A percentile compares a stretch with the other conserved stretches of the same genome.
These are phyloP conservation scores for Spirogloea muscicola DNA, from an alignment of 139 green algal genomes.

Conservation along the genomic window DNA sequence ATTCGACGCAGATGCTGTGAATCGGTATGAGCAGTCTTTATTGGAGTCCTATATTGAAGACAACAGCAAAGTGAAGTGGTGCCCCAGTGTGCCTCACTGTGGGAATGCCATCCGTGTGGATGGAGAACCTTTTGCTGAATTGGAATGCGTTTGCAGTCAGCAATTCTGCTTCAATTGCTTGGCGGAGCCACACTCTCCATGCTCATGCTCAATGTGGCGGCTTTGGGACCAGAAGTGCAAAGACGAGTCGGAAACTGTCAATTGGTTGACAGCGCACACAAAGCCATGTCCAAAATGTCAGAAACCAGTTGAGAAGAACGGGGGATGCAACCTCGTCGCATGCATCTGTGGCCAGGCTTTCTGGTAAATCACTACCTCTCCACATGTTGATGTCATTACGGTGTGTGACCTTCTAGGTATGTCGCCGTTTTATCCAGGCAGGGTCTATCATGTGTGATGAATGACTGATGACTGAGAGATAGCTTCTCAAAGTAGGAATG, in stretches of 20 bases:
- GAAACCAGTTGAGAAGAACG: conserved; percentile 87
- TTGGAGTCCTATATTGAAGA: conserved; percentile 68
- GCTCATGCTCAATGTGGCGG: conserved; percentile 79
- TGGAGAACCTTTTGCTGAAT: conserved; percentile 69
- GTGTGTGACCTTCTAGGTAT: not conserved
- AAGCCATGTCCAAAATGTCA: conserved; percentile 86
- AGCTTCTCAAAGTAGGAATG: too few relatives aligned
- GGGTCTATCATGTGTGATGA: too few relatives aligned
- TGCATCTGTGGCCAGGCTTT: conserved; percentile 70
- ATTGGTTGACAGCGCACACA: conserved; percentile 63
- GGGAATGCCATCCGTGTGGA: conserved; percentile 36
- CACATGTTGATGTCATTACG: not conserved
- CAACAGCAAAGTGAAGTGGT: conserved; percentile 57
- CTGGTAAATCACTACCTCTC: conserved; percentile 11
- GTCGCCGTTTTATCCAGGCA: too few relatives aligned
- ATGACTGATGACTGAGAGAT: too few relatives aligned
- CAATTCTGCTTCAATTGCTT: conserved; percentile 85
- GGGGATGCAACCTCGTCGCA: conserved; percentile 86
- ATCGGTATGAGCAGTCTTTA: conserved; percentile 61
- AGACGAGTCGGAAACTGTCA: conserved; percentile 81
- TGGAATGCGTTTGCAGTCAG: conserved; percentile 68
- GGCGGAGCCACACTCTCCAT: conserved; percentile 72
- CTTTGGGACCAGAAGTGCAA: conserved; percentile 76
- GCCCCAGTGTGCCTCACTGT: conserved; percentile 49
- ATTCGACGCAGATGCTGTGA: conserved; percentile 45